Base-by-base conservation (phyloP, 116 monocot species). In the Papilionanthe hybrid region DNA sequence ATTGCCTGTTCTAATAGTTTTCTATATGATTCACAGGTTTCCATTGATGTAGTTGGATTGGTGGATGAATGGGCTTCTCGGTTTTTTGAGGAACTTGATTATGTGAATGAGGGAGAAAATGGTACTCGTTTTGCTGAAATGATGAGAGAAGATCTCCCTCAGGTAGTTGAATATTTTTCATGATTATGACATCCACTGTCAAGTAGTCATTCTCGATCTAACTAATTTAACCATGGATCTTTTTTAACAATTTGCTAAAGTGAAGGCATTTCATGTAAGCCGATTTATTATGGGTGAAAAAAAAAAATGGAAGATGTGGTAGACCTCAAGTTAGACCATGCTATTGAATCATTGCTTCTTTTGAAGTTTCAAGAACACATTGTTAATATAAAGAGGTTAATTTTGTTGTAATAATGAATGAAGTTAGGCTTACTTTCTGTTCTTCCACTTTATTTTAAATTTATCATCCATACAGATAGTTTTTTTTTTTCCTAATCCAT, bases 71-170 rank as follows among this genome's bases (percentile, higher is more conserved):
- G 99, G 99, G 93, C 95, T 75, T 83, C 92, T 80, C 91, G 99
- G 3, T 99, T 99, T 85, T 99, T 99, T 89, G 99, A 99, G 84
- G 99, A 99, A 82, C 99, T 99, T 84, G 99, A 99, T 86, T 99
- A 99, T 92, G 77, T 99, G 20, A 99, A 95, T 85, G 99, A 99
- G 87, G 93, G 99, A 81, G 88, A 95, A 90, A 99, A 99, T 90
- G 99, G 99, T 25, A 90, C 81, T 45, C 78, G 28, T 29, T 99
- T 99, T 84, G 95, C 99, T 81, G 99, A 95, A 86, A 88, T 99
- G 95, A 89, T 99, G 99, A 95, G 75, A 86, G 69, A 92, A 80
- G 99, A 99, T 81, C 92, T 99, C 83, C 99, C 99, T 30, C 99
- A 99, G 89, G 99, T 94, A 79, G 6, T 77, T 48, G 29, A 68